These are phyloP conservation scores for Strobilomyces confusus DNA, from an alignment of 768 basidiomycete species.

Conservation along the genomic window DNA sequence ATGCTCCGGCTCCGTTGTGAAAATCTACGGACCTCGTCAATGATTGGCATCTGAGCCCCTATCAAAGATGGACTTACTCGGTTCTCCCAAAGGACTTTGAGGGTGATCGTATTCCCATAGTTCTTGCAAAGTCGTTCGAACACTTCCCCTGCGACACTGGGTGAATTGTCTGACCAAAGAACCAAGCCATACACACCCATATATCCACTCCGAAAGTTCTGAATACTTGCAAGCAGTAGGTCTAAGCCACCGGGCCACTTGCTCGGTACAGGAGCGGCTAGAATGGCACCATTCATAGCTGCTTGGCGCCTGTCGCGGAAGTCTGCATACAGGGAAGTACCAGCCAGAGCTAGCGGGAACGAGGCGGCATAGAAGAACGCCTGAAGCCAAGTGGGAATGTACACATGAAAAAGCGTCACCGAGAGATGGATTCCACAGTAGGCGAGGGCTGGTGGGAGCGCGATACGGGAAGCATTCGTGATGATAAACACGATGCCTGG, in stretches of 20 bases:
- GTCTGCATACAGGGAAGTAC: conserved; percentile 13
- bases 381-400: conserved; percentile 16
- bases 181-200: conserved; percentile 21
- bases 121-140: conserved; percentile 19
- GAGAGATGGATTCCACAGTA: conserved; percentile 15
- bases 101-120: conserved; percentile 32
- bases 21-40: conserved; percentile 27
- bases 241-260: conserved; percentile 38
- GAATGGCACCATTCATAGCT: conserved; percentile 24
- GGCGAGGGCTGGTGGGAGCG: conserved; percentile 15
- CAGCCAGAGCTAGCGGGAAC: conserved; percentile 21
- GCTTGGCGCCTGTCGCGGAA: conserved; percentile 12
- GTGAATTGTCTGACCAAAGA: background rate
- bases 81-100: conserved; percentile 36
- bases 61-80: conserved; percentile 26
- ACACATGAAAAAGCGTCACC: conserved; percentile 1
- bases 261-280: conserved; percentile 32
- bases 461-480: conserved; percentile 23
- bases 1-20: conserved; percentile 47
- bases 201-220: conserved; percentile 25
- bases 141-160: conserved; percentile 25
- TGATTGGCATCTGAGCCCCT: background rate
- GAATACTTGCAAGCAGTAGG: conserved; percentile 22
- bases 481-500: conserved; percentile 31
- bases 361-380: conserved; percentile 18